phyloP scores from a whole-genome alignment of 139 green algal genomes.

The Parachlorella kessleri region DNA sequence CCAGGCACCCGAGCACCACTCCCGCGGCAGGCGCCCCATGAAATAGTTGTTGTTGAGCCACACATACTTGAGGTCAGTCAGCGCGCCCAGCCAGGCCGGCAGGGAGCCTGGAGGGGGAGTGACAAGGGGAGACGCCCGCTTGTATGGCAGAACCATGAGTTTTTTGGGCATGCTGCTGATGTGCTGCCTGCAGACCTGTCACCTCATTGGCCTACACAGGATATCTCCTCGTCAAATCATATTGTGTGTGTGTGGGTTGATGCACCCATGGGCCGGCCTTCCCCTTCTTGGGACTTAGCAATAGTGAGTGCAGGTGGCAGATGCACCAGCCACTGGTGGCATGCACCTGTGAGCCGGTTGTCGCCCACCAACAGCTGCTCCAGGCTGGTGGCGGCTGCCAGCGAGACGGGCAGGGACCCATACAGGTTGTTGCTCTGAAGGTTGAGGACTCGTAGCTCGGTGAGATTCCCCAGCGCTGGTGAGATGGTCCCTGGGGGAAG shows the following conservation, averaged over 20 bases:
- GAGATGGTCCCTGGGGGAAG: constrained; percentile 18
- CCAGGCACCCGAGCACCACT: constrained; percentile 31
- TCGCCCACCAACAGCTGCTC: constrained; percentile 37
- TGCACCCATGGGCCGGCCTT: no score
- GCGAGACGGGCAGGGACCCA: constrained; percentile 30
- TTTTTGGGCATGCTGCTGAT: no score
- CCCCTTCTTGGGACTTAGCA: no score
- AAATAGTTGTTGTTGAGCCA: constrained; percentile 41
- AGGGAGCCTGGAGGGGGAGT: constrained; percentile 6
- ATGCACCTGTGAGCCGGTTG: constrained; percentile 39
- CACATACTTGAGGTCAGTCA: background rate
- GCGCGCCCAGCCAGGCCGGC: constrained; percentile 15
- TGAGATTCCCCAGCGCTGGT: constrained; percentile 19
- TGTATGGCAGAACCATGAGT: no score
- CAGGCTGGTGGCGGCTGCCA: constrained; percentile 17
- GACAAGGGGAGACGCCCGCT: no score
- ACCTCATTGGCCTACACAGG: no score
- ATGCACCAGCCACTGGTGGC: no score
- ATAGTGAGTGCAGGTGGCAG: no score
- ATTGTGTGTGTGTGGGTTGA: no score
- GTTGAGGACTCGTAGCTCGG: constrained; percentile 40
- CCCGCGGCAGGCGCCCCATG: constrained; percentile 22
- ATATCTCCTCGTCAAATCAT: no score
- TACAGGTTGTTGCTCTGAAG: constrained; percentile 37
- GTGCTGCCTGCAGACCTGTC: no score